Evolutionary conservation across 2,329 filamentous ascomycete genomes (phyloP).

Genomic region (Colletotrichum gigasporum): DNA sequence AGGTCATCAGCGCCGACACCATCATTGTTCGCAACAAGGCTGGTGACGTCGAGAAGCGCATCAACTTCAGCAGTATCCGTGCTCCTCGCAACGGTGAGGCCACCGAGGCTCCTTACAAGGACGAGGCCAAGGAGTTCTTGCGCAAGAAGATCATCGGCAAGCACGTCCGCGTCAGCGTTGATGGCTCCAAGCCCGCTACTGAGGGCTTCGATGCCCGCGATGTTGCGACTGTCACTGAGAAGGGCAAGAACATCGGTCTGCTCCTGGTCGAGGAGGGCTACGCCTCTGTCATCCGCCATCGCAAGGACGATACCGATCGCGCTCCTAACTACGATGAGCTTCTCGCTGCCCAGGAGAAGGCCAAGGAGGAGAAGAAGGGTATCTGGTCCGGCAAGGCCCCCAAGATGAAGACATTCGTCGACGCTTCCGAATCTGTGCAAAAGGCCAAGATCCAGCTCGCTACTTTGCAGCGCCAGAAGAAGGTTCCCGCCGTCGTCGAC

Average conservation of each 20-base stretch:
- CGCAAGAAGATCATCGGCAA: conserved; percentile 96
- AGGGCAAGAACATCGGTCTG: conserved; percentile 88
- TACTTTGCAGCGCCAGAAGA: conserved; percentile 88
- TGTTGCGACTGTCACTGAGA: conserved; percentile 86
- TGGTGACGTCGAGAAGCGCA: conserved; percentile 82
- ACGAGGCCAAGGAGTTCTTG: conserved; percentile 95
- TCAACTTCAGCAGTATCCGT: conserved; percentile 91
- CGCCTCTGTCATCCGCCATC: conserved; percentile 92
- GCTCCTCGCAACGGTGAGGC: conserved; percentile 91
- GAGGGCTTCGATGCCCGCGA: conserved; percentile 96
- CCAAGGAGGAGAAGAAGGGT: conserved; percentile 89
- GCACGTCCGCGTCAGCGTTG: conserved; percentile 87
- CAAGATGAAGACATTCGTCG: conserved; percentile 82
- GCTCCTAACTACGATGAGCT: conserved; percentile 94
- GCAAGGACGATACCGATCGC: conserved; percentile 92
- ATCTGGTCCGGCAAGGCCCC: conserved; percentile 94
- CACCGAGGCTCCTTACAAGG: conserved; percentile 86
- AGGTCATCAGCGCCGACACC: conserved; percentile 89
- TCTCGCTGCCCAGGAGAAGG: conserved; percentile 80
- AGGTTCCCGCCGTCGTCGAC: conserved; percentile 91
- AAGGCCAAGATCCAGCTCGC: conserved; percentile 96
- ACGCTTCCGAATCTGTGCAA: conserved; percentile 91
- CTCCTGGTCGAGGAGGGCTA: conserved; percentile 91
- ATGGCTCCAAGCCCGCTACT: conserved; percentile 88
- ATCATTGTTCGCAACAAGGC: conserved; percentile 86